phyloP scores from a whole-genome alignment of 257 asterid genomes.

The Avicennia marina region DNA sequence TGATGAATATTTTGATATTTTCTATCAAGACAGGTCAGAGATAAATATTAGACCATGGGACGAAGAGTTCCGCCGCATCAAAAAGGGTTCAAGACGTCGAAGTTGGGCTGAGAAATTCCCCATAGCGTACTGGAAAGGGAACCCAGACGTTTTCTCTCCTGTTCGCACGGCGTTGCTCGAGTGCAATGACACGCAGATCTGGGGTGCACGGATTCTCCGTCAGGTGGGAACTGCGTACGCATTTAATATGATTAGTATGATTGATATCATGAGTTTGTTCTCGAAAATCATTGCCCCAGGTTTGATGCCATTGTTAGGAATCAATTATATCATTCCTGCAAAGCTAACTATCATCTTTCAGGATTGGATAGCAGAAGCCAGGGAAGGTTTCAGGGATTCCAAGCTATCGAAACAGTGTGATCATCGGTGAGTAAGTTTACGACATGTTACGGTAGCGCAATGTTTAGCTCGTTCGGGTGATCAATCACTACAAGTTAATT shows the following conservation, averaged over 20 bases:
- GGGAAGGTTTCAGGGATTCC: slow-evolving; percentile 43
- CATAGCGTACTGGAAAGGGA: slow-evolving; percentile 76
- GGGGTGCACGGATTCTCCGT: slow-evolving; percentile 56
- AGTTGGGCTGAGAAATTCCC: slow-evolving; percentile 50
- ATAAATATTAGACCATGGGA: slow-evolving; percentile 58
- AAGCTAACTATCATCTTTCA: background rate
- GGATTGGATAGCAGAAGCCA: slow-evolving; percentile 54
- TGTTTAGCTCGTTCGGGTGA: no score
- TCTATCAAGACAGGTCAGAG: slow-evolving; percentile 49
- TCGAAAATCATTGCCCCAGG: no score
- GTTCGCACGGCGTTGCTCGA: slow-evolving; percentile 42
- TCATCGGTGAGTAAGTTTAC: slow-evolving; percentile 48
- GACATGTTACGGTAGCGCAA: no score
- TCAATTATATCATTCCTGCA: background rate
- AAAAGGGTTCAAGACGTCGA: slow-evolving; percentile 36
- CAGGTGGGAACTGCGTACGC: no score
- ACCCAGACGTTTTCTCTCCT: slow-evolving; percentile 61
- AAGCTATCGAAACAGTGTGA: slow-evolving; percentile 56
- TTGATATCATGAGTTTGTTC: no score
- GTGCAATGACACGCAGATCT: slow-evolving; percentile 45
- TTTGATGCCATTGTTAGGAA: no score
- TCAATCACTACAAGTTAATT: no score
- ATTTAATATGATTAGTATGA: no score
- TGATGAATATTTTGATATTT: background rate
- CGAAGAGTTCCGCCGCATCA: slow-evolving; percentile 49